phyloP scores from a whole-genome alignment of 2,329 filamentous ascomycete species.

The Cladosporium sphaerospermum region DNA sequence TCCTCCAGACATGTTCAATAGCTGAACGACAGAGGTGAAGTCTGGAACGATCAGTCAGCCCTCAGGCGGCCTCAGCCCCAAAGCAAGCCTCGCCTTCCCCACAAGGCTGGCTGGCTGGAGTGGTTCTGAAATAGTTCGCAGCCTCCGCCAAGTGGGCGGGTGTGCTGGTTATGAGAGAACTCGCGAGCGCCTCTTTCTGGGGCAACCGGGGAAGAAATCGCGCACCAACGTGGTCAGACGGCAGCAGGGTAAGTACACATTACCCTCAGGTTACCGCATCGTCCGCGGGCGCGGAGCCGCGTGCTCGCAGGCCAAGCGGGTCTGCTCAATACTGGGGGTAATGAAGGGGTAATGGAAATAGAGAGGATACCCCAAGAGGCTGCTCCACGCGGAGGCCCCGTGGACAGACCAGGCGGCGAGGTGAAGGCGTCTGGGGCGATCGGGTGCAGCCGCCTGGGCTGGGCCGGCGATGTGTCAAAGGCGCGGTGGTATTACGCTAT shows the following conservation, averaged over 20 bases:
- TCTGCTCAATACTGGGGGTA: constrained; percentile 6
- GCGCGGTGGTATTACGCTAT: constrained; percentile 6
- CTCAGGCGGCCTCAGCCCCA: no score
- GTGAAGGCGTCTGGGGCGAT: background rate
- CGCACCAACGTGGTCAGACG: background rate
- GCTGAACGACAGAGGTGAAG: background rate
- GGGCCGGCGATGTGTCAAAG: background rate
- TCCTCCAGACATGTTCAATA: no score
- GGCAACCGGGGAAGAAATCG: constrained; percentile 1
- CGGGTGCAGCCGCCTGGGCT: background rate
- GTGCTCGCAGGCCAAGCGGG: constrained; percentile 1
- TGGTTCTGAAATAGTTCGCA: no score
- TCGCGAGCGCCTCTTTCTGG: background rate
- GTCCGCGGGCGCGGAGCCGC: background rate
- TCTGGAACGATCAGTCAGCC: no score
- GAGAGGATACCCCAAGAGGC: constrained; percentile 5
- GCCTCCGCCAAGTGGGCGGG: constrained; percentile 3
- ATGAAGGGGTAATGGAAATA: constrained; percentile 5
- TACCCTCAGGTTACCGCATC: no score
- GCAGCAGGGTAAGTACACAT: no score
- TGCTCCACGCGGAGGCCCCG: constrained; percentile 6
- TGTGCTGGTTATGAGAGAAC: constrained; percentile 9
- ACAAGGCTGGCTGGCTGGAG: no score
- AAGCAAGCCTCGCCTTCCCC: no score
- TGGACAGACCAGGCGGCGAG: background rate